Conservation (phyloP, 1,139 yeast genomes). For the Hanseniaspora uvarum region DNA sequence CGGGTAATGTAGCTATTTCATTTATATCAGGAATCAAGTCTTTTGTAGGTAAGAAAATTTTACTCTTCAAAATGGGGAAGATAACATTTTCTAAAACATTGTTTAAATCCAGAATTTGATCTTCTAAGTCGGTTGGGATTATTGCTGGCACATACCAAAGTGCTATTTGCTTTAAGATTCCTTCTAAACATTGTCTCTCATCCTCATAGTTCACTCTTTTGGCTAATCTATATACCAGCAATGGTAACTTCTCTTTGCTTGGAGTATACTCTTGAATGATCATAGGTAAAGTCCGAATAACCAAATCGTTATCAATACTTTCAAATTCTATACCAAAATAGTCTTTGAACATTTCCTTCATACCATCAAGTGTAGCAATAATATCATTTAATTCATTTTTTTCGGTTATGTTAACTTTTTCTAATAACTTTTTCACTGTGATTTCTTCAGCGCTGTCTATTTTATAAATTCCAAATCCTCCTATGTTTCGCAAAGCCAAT, state of each 20-base stretch:
- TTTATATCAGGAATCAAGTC: slow-evolving; percentile 46
- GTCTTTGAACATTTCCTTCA: slow-evolving; percentile 71
- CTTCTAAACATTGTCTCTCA: slow-evolving; percentile 59
- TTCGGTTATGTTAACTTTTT: slow-evolving; percentile 25
- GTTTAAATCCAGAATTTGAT: slow-evolving; percentile 28
- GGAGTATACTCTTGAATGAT: slow-evolving; percentile 57
- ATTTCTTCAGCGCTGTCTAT: slow-evolving; percentile 36
- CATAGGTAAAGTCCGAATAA: slow-evolving; percentile 52
- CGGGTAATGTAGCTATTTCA: slow-evolving; percentile 87
- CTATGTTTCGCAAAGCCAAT: slow-evolving; percentile 62
- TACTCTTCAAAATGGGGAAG: slow-evolving; percentile 56
- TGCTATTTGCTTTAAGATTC: slow-evolving; percentile 59
- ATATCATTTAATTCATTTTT: slow-evolving; percentile 24
- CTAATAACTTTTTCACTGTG: slow-evolving; percentile 19
- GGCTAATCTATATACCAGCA: slow-evolving; percentile 55
- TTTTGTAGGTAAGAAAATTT: slow-evolving; percentile 53
- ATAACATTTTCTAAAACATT: slow-evolving; percentile 44
- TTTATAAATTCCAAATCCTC: slow-evolving; percentile 57
- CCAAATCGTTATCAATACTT: slow-evolving; percentile 28
- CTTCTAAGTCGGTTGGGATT: slow-evolving; percentile 25
- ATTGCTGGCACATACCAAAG: slow-evolving; percentile 63
- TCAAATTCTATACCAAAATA: slow-evolving; percentile 53
- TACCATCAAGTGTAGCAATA: slow-evolving; percentile 33
- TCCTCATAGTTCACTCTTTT: slow-evolving; percentile 49
- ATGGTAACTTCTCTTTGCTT: slow-evolving; percentile 51